Evolutionary conservation across 1,284 basidiomycete genomes (phyloP).

Genomic region (Mycena citricolor): DNA sequence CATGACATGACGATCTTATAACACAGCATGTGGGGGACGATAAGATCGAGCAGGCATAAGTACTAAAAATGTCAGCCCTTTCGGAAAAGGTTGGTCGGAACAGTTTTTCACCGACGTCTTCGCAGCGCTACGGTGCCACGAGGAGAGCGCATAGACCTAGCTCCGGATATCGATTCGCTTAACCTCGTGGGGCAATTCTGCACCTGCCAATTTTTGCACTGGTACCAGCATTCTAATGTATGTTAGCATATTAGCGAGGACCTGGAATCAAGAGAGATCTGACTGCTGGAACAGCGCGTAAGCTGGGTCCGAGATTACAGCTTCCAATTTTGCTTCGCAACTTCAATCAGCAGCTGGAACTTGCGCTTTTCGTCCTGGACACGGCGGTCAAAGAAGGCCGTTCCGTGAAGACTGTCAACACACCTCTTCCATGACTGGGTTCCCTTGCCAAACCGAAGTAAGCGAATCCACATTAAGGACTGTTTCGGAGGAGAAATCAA

Average conservation of each 20-base stretch:
- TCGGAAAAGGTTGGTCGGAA: too few relatives aligned
- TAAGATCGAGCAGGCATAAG: too few relatives aligned
- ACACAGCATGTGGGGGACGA: too few relatives aligned
- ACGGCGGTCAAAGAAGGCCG: slow-evolving; percentile 6
- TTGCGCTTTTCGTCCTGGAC: slow-evolving; percentile 50
- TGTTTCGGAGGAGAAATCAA: slow-evolving; percentile 25
- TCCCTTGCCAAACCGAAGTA: slow-evolving; percentile 68
- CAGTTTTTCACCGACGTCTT: too few relatives aligned
- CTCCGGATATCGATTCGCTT: too few relatives aligned
- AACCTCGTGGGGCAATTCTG: too few relatives aligned
- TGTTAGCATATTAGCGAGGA: neutral
- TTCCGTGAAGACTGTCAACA: neutral
- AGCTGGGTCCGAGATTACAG: slow-evolving; percentile 2
- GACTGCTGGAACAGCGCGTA: too few relatives aligned
- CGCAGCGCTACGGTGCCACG: slow-evolving; percentile 21
- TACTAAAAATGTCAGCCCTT: too few relatives aligned
- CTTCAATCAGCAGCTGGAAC: slow-evolving; percentile 48
- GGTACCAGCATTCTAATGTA: slow-evolving; percentile 19
- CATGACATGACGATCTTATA: too few relatives aligned
- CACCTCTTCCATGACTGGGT: slow-evolving; percentile 55
- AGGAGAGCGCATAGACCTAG: slow-evolving; percentile 19
- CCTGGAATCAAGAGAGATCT: too few relatives aligned
- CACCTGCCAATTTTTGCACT: too few relatives aligned
- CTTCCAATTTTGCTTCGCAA: slow-evolving; percentile 54
- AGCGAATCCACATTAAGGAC: slow-evolving; percentile 77